Evolutionary conservation across 768 basidiomycete genomes (phyloP), one percentile per base, ranked within the genome.

Genomic region (Suillus paluster): DNA sequence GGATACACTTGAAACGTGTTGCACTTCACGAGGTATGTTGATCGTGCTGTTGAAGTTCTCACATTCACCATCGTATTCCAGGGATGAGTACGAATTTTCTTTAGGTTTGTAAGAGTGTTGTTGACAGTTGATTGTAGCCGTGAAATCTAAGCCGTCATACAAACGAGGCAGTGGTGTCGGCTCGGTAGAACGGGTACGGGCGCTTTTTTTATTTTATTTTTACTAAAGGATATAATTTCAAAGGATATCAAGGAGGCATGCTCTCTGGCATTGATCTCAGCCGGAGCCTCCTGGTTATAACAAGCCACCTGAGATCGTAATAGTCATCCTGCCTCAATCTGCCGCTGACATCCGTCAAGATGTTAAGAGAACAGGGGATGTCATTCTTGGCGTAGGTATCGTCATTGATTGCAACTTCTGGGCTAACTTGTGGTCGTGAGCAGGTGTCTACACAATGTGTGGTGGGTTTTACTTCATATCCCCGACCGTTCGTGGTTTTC

Each of bases 361-460:
- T 0, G 79, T 90, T 30, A 90, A 90, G 63, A 77, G 79, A 38
- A 85, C 81, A 80, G 86, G 88, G 0, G 87, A 88, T 68, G 70
- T 73, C 21, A 61, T 38, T 30, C 34, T 61, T 70, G 82, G 81
- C n/a, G 73, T 76, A 57, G 63, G 73, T 52, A 8, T 27, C 30
- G 55, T n/a, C 9, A 12, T 38, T 12, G 0, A 45, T 36, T 25
- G 19, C 21, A 42, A 39, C 15, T 38, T 39, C 11, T 39, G 23
- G 38, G 17, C 54, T 55, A 38, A 55, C 54, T 25, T 41, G 38
- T 23, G 46, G 9, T 57, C 59, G 10, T 39, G 11, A 25, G 23
- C 61, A 75, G 73, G 57, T 75, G 19, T 59, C 73, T 25, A 75
- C 73, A 11, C 73, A 75, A 60, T 67, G 66, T 59, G 65, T 70